Evolutionary conservation across 1,139 yeast species (phyloP), one percentile per base, ranked within the genome.

Genomic region (Hemisphaericaspora xylofermentans): DNA sequence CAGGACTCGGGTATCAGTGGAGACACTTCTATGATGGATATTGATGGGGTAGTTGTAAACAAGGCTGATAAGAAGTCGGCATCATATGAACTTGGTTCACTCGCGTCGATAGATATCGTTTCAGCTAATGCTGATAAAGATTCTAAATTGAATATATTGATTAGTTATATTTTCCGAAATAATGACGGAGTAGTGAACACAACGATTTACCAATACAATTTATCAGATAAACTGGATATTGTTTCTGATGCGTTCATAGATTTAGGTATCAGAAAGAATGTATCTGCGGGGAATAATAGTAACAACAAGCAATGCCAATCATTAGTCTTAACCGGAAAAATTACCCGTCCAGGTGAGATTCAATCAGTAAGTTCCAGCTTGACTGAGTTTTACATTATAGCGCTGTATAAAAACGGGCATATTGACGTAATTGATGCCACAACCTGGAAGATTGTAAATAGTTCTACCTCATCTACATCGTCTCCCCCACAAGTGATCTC

Each of bases 401-500:
- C 66, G 2, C 54, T 64, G 12, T 67, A 65, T 37, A 64, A 65
- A 9, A 63, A 64, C 48, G 84, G 83, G 1, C 46, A 50, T 12
- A 53, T 78, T 7, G 77, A 74, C 44, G 46, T 75, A 2, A 50
- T 78, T 31, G 67, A 71, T 41, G 58, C 81, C 33, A 46, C 52
- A 9, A 53, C 60, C 3, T 56, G 74, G 53, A 50, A 55, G 29
- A 35, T 61, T 19, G 48, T 60, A 6, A 54, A 50, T 36, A 42
- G 43, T 9, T 39, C 34, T 29, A 6, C 21, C 7, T 6, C 19
- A 13, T 26, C 27, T 24, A 6, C 34, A 18, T 12, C 25, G 17
- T 39, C 32, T 6, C 54, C 66, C 12, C 71, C 76, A 4, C 34
- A 50, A 1, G 50, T 66, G 0, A 66, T 82, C 1, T 55, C 71